These are phyloP conservation scores for Avena sativa DNA, from an alignment of 176 grass and related monocot species.

Conservation along the genomic window DNA sequence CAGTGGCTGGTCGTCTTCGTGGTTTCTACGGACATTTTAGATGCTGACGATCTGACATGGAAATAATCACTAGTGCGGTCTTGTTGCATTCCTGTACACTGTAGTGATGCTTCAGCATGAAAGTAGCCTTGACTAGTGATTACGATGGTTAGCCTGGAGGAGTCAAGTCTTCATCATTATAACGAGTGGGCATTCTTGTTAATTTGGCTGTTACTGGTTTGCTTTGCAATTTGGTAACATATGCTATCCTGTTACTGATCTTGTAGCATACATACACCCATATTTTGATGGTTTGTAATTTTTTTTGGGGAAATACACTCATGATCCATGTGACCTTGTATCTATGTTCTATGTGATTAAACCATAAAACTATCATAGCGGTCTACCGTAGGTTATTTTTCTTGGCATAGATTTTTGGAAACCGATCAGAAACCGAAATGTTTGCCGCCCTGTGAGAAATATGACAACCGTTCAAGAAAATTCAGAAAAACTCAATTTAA, in stretches of 20 bases:
- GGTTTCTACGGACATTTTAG: slow-evolving; percentile 45
- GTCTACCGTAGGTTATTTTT: too few species aligned
- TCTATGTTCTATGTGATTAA: too few species aligned
- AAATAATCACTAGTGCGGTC: background rate
- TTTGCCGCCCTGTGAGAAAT: too few species aligned
- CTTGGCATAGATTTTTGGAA: too few species aligned
- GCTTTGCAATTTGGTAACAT: background rate
- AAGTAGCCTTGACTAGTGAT: background rate
- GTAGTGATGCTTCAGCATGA: background rate
- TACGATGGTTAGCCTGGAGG: background rate
- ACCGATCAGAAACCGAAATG: too few species aligned
- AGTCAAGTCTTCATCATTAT: background rate
- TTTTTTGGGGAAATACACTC: too few species aligned
- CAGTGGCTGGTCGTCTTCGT: slow-evolving; percentile 36
- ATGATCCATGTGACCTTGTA: too few species aligned
- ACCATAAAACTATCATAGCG: too few species aligned
- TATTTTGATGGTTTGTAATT: too few species aligned
- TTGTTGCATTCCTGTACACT: background rate
- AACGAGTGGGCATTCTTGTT: background rate
- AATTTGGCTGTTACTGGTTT: background rate
- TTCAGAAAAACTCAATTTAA: too few species aligned
- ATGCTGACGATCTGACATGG: slow-evolving; percentile 41
- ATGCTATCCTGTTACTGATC: background rate
- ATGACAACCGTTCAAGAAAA: too few species aligned
- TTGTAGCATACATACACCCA: too few species aligned